Base-by-base conservation (phyloP, 73 alveolate genomes). In the Tetrahymena elliotti region DNA sequence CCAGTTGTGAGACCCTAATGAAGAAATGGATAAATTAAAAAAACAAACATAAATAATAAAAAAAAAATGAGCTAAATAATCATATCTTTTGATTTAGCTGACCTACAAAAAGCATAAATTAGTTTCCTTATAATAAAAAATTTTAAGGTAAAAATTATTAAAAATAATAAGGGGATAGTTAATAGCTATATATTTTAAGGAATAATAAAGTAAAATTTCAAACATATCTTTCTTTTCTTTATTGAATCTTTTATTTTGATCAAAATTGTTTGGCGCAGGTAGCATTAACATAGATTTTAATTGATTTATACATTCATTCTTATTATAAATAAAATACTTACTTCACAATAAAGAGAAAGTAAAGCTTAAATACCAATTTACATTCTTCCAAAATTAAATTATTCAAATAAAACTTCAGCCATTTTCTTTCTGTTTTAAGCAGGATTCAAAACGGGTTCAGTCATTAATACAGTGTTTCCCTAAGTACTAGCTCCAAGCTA, bases 361-460 rank as follows among this genome's bases (percentile, higher is more conserved):
- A 98, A 92, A 22, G 99, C 99, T 95, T 99, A 98, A 41, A 98
- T 97, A 94, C 98, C 99, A 94, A 98, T 97, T 83, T 95, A 95
- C 53, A 98, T 53, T 37, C 96, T 97, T 83, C 96, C 97, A 37
- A 97, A 96, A 24, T 99, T 99, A 41, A 98, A 95, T 96, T 98
- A 98, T 95, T 98, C 99, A 95, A 98, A 98, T 38, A 98, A 92
- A n/a, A 98, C 97, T 95, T 98, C 98, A 12, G 98, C 98, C 99
- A 98, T 98, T 95, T 97, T 98, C 94, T 92, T 95, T 96, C 99
- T 96, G 95, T 98, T 99, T 53, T 94, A 93, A 93, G 93, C 96
- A 13, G 99, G 99, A 95, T 98, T 99, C 47, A 96, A 47, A 22
- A 99, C 99, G 8, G 99, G 99, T 95, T 99, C 99, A 83, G 99